phyloP scores from a whole-genome alignment of 2,329 filamentous ascomycete genomes.

The Xylariaceae sp. region DNA sequence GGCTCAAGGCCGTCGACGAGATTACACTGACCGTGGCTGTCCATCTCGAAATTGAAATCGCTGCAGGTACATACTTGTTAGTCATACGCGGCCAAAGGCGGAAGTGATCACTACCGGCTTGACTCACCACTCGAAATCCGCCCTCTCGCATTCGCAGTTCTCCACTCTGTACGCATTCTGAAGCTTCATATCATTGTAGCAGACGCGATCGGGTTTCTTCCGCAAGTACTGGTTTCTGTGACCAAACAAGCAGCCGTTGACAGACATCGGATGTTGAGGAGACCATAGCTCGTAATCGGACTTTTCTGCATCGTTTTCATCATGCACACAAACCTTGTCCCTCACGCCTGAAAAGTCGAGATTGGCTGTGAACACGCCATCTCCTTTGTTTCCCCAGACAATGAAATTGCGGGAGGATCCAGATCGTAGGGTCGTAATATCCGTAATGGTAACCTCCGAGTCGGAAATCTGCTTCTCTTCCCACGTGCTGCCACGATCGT shows the following conservation, averaged over 20 bases:
- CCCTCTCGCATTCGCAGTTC: slow-evolving; percentile 80
- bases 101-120: background rate
- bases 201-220: slow-evolving; percentile 75
- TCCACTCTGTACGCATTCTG: slow-evolving; percentile 67
- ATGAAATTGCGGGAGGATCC: slow-evolving; percentile 90
- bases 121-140: slow-evolving; percentile 88
- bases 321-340: slow-evolving; percentile 68
- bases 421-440: slow-evolving; percentile 84
- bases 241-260: slow-evolving; percentile 85
- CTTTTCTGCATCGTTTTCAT: slow-evolving; percentile 52
- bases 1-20: slow-evolving; percentile 73
- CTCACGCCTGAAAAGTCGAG: slow-evolving; percentile 84
- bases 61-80: slow-evolving; percentile 43
- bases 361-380: slow-evolving; percentile 70
- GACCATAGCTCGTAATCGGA: slow-evolving; percentile 84
- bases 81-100: slow-evolving; percentile 8
- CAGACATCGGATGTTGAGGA: slow-evolving; percentile 75
- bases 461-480: slow-evolving; percentile 69
- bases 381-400: slow-evolving; percentile 71
- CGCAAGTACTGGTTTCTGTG: slow-evolving; percentile 87
- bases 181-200: slow-evolving; percentile 77
- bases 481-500: slow-evolving; percentile 82
- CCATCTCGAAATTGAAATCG: slow-evolving; percentile 89
- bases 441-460: slow-evolving; percentile 67
- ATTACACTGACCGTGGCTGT: slow-evolving; percentile 71